Evolutionary conservation across 352 stramenopile species (phyloP), one percentile per base, ranked within the genome.

Genomic region (Poterioochromonas sp.): DNA sequence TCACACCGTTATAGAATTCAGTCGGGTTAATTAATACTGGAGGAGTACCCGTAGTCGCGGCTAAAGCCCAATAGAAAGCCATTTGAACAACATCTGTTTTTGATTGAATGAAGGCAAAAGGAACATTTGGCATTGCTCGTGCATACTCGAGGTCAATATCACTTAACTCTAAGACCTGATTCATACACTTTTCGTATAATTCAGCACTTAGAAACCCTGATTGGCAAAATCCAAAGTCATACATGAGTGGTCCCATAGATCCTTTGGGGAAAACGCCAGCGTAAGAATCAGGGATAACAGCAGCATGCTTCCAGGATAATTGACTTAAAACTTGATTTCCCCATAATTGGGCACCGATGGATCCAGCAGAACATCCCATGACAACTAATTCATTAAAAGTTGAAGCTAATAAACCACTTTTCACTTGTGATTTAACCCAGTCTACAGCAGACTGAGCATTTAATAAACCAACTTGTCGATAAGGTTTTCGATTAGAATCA

Each of bases 21-120:
- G 44, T 43, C 20, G 77, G 63, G 22, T 41, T 60, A 35, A 80
- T 80, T n/a, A n/a, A n/a, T 29, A 22, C 32, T 37, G 41, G 47
- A 39, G 32, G 34, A n/a, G n/a, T n/a, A n/a, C n/a, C n/a, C 20
- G 60, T 78, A 49, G 70, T 79, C 40, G 34, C 35, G 2, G 62
- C 79, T 54, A 82, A 62, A 68, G 79, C 32, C 5, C 40, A 44
- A 65, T 81, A 82, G 49, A 81, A 82, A 32, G 58, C 54, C n/a
- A 44, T 47, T 44, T 82, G 79, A 34, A 82, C 79, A 32, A 74
- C 41, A 68, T 82, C 79, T 29, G 29, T 41, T 58, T 82, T 82
- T n/a, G 41, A 49, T 49, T 78, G 64, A 8, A 73, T 64, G 29
- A 78, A 78, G 5, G 40, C 3, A 54, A 35, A 58, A 62, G 64